These are phyloP conservation scores for Cyberlindnera galapagoensis DNA, from an alignment of 805 yeast genomes.

Conservation along the genomic window DNA sequence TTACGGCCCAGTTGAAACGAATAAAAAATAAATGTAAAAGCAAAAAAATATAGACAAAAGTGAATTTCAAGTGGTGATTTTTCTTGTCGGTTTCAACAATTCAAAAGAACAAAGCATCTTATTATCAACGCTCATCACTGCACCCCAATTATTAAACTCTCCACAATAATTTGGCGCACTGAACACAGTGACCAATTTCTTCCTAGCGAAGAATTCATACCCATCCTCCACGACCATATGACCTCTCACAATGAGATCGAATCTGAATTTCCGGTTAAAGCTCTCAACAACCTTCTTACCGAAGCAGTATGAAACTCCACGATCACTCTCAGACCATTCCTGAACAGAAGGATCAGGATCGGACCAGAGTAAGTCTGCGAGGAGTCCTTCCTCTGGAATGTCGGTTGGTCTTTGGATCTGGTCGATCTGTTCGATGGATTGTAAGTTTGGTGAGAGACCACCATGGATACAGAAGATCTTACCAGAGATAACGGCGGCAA, in stretches of 20 bases:
- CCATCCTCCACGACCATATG: constrained; percentile 92
- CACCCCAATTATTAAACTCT: constrained; percentile 82
- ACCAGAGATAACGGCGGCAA: constrained; percentile 92
- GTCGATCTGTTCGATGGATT: constrained; percentile 60
- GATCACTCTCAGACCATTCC: constrained; percentile 76
- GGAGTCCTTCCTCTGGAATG: constrained; percentile 71
- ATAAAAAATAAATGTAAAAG: too few species aligned
- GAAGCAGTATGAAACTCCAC: constrained; percentile 78
- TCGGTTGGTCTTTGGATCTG: constrained; percentile 75
- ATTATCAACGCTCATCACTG: constrained; percentile 93
- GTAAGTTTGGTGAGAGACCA: constrained; percentile 69
- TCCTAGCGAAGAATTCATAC: constrained; percentile 70
- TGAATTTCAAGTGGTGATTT: too few species aligned
- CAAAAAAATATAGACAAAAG: background rate
- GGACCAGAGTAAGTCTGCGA: constrained; percentile 78
- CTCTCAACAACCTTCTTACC: constrained; percentile 67
- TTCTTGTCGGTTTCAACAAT: constrained; percentile 82
- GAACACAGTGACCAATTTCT: constrained; percentile 72
- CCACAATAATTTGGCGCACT: constrained; percentile 73
- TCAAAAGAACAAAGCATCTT: constrained; percentile 92
- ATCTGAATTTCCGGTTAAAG: constrained; percentile 58
- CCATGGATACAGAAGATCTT: constrained; percentile 91
- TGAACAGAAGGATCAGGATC: constrained; percentile 58
- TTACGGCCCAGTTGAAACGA: too few species aligned
- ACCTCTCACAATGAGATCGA: constrained; percentile 75